Evolutionary conservation across 1,284 basidiomycete species (phyloP).

Genomic region (Marasmius fiardii): DNA sequence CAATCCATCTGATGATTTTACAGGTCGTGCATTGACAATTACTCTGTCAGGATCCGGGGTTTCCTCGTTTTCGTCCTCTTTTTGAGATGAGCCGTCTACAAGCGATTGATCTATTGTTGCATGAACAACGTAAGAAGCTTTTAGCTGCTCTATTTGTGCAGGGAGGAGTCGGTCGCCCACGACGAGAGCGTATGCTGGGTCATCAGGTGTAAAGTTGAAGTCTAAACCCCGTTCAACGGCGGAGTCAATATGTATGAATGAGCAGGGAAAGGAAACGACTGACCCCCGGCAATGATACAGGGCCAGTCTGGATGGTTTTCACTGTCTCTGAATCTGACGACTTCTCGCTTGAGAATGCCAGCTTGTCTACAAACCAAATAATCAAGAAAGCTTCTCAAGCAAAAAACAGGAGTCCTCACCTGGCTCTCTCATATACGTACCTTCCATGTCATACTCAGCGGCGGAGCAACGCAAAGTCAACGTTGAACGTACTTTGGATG

Average conservation of each 20-base stretch:
- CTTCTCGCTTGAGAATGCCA: conserved; percentile 67
- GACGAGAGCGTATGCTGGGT: conserved; percentile 84
- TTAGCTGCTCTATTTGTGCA: conserved; percentile 52
- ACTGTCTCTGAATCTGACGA: conserved; percentile 53
- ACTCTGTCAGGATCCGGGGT: conserved; percentile 65
- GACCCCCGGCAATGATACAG: conserved; percentile 82
- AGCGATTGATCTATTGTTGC: conserved; percentile 67
- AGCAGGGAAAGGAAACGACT: conserved; percentile 11
- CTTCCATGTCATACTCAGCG: conserved; percentile 32
- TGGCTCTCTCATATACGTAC: conserved; percentile 84
- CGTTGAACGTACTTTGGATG: conserved; percentile 70
- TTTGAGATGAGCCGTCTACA: conserved; percentile 21
- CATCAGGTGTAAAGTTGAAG: conserved; percentile 89
- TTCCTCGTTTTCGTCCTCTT: conserved; percentile 32
- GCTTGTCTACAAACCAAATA: conserved; percentile 52
- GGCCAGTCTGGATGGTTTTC: conserved; percentile 60
- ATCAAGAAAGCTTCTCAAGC: neutral
- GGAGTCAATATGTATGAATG: neutral
- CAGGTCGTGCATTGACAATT: conserved; percentile 75
- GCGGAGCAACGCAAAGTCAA: conserved; percentile 5
- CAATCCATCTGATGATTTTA: conserved; percentile 67
- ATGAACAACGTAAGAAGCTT: conserved; percentile 79
- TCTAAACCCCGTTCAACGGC: conserved; percentile 63
- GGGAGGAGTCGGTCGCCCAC: conserved; percentile 54
- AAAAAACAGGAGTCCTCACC: conserved; percentile 39